Evolutionary conservation across 2,329 filamentous ascomycete species (phyloP), one percentile per base, ranked within the genome.

Genomic region (Graphiopsis chlorocephala): DNA sequence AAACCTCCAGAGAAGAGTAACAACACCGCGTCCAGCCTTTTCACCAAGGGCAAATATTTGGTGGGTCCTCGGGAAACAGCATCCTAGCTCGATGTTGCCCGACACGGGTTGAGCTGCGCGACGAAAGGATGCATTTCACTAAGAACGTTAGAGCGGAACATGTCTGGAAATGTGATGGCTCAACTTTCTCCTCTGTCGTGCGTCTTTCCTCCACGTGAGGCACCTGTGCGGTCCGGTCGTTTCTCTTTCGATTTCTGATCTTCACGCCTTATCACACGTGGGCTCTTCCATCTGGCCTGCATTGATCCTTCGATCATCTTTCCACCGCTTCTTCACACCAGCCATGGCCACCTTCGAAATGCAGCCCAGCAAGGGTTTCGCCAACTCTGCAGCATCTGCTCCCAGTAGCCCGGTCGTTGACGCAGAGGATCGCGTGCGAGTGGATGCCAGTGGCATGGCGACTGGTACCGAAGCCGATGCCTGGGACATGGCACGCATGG

Each of bases 401-500:
- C 47, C 60, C 17, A 50, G 14, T 20, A 62, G 48, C 33, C 45
- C 59, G 20, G 31, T 42, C 11, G 31, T 29, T 26, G 23, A 55
- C 23, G 62, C 29, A 28, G 62, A 59, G 17, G 62, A 64, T 29
- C 53, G 47, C 29, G 42, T 52, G 42, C 55, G 62, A 10, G 56
- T 57, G 14, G 55, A 64, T 17, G 56, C 45, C 53, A 50, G 15
- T 17, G 55, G 55, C 14, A 42, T 64, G 38, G 53, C 53, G 20
- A 64, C 62, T 15, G 62, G 62, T 23, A 64, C 38, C 12, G 62
- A 62, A 25, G 58, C 58, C 25, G 64, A 65, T 28, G 58, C 56
- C 23, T 56, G 56, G 20, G 72, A 75, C 58, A 75, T 75, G 72
- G 66, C 66, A n/a, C 69, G 72, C 7, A 64, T 74, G 65, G 73